Evolutionary conservation across 257 asterid genomes (phyloP).

Genomic region (Datura wrightii): DNA sequence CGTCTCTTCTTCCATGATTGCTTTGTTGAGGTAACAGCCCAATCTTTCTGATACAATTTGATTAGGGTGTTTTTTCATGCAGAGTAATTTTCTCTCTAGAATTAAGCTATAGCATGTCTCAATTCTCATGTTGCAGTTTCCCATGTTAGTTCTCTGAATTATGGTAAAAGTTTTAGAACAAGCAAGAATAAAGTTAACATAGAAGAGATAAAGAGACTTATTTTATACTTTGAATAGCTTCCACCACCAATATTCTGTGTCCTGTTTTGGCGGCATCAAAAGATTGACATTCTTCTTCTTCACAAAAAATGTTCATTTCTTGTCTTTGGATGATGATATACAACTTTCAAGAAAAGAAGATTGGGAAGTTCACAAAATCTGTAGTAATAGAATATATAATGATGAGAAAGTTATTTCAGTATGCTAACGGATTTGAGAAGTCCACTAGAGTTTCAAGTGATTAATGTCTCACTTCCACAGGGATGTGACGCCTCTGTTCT

Average conservation of each 20-base stretch:
- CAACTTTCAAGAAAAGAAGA: background rate
- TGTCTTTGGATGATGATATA: background rate
- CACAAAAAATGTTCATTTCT: background rate
- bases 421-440: background rate
- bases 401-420: background rate
- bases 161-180: background rate
- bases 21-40: conserved; percentile 58
- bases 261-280: background rate
- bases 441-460: conserved; percentile 14
- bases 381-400: background rate
- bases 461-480: conserved; percentile 35
- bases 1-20: conserved; percentile 86
- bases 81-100: background rate
- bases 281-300: background rate
- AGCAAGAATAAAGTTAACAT: background rate
- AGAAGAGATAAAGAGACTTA: conserved; percentile 1
- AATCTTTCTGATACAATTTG: background rate
- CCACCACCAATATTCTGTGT: conserved; percentile 12
- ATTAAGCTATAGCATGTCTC: background rate
- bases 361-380: background rate
- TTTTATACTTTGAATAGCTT: background rate
- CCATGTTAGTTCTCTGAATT: background rate
- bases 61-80: background rate
- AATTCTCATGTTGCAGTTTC: conserved; percentile 13
- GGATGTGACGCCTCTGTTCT: conserved; percentile 85